Base-by-base conservation (phyloP, 2,329 filamentous ascomycete genomes). In the Sporothrix schenckii region DNA sequence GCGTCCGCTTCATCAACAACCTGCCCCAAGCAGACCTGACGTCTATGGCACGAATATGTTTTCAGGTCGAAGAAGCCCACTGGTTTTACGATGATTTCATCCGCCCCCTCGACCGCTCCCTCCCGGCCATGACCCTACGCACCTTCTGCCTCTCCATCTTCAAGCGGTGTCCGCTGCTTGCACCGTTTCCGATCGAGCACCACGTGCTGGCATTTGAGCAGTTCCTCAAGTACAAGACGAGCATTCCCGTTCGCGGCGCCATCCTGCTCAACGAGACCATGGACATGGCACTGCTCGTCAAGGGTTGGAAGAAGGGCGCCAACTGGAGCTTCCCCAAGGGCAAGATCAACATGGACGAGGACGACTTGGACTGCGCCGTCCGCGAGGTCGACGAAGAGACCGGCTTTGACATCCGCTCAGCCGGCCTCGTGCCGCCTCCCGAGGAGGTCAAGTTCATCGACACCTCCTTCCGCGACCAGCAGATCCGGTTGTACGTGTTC, bases 51-150 rank as follows among this genome's bases (percentile, higher is more conserved):
- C 91, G 95, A 78, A 95, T 99, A 81, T 98, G 94, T 82, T 99
- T 99, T 80, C 94, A 98, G 82, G 92, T 99, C 76, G 95, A 99
- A 81, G 96, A 99, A 82, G 95, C 95, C 76, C 96, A 99, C 89
- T 99, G 95, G 95, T 99, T 97, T 82, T 99, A 99, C 87, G 95
- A 99, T 84, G 95, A 99, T 81, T 99, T 99, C 79, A 93, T 99
- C 79, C 92, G 95, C 63, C 94, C 94, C 52, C 85, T 95, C 74
- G 92, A 97, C 80, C 90, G 93, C 68, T 86, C 86, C 52, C 86
- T 99, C 13, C 95, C 95, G 4, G 93, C 91, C 69, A 91, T 98
- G 85, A 88, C 89, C 60, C 86, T 99, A 47, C 90, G 92, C 75
- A 89, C 86, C 67, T 99, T 99, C 81, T 94, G 92, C 76, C 85